Percentiles rank a stretch among this genome's conserved stretches.
Conservation (phyloP, 148 eudicot genomes). For the Salicornia ramosissima region DNA sequence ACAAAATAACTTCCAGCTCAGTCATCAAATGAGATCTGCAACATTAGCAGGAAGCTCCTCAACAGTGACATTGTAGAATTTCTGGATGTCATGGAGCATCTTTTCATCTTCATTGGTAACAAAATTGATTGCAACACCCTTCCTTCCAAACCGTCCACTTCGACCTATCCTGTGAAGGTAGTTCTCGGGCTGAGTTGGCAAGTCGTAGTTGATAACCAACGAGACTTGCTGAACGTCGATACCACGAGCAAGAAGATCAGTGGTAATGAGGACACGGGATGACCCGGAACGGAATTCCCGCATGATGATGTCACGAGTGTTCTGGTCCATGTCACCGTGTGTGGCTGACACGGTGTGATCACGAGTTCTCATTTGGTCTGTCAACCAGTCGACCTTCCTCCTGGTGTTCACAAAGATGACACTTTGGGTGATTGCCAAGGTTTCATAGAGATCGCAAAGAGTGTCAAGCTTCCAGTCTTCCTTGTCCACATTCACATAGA, state of each 20-base stretch:
- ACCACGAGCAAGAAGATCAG: conserved; percentile 71
- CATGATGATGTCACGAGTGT: conserved; percentile 65
- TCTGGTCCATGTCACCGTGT: conserved; percentile 72
- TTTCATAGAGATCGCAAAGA: conserved; percentile 63
- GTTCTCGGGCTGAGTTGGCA: conserved; percentile 68
- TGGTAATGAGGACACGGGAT: conserved; percentile 65
- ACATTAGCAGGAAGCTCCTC: conserved; percentile 74
- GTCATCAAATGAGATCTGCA: conserved; percentile 54
- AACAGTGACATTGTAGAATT: conserved; percentile 53
- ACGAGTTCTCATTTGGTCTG: conserved; percentile 68
- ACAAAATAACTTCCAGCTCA: background rate
- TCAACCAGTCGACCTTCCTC: conserved; percentile 76
- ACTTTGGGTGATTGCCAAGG: conserved; percentile 64
- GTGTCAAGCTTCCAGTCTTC: conserved; percentile 77
- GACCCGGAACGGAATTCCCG: conserved; percentile 66
- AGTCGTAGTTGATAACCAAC: conserved; percentile 61
- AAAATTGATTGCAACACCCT: conserved; percentile 74
- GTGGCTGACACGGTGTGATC: conserved; percentile 72
- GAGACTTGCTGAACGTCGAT: conserved; percentile 77
- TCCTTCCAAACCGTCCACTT: conserved; percentile 73
- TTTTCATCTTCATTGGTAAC: conserved; percentile 59
- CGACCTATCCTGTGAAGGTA: conserved; percentile 67
- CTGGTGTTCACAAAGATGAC: conserved; percentile 68
- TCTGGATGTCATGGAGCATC: conserved; percentile 70
- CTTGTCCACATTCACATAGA: conserved; percentile 59